These are phyloP conservation scores for Cutaneotrichosporon dermatis DNA, from an alignment of 1,284 basidiomycete species.

Conservation along the genomic window DNA sequence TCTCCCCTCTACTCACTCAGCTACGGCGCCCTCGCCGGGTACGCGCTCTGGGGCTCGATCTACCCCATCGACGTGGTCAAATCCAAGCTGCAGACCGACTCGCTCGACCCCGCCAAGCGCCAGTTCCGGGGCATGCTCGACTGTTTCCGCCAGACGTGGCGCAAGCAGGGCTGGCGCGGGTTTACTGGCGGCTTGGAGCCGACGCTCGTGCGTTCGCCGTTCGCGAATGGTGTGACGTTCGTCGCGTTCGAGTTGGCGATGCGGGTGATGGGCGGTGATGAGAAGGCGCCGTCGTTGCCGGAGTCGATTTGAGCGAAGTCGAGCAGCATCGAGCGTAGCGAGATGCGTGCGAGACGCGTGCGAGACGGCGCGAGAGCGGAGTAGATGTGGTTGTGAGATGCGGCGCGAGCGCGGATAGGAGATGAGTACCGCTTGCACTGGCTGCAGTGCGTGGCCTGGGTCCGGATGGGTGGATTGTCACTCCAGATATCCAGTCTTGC, in stretches of 20 bases:
- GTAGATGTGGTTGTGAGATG: too few species aligned
- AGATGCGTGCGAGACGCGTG: too few species aligned
- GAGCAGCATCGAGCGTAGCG: too few species aligned
- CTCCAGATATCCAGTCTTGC: too few species aligned
- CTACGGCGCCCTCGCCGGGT: conserved; percentile 74
- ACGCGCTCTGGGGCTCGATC: conserved; percentile 58
- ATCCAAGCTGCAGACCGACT: conserved; percentile 90
- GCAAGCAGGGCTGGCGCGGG: conserved; percentile 72
- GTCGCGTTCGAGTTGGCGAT: conserved; percentile 84
- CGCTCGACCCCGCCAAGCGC: conserved; percentile 65
- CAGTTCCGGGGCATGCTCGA: conserved; percentile 77
- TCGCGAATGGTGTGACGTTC: conserved; percentile 87
- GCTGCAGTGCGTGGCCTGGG: too few species aligned
- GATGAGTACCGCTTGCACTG: too few species aligned
- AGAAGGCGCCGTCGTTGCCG: neutral
- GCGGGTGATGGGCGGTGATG: conserved; percentile 33
- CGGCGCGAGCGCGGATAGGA: too few species aligned
- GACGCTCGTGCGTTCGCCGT: conserved; percentile 65
- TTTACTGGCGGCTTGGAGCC: conserved; percentile 87
- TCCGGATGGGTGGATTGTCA: too few species aligned
- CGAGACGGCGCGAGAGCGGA: too few species aligned
- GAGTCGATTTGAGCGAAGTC: neutral
- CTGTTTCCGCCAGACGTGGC: conserved; percentile 75
- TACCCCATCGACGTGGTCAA: conserved; percentile 95
- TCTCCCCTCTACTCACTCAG: conserved; percentile 69